Evolutionary conservation across 345 rosid species (phyloP).

Genomic region (Syzygium jambos): DNA sequence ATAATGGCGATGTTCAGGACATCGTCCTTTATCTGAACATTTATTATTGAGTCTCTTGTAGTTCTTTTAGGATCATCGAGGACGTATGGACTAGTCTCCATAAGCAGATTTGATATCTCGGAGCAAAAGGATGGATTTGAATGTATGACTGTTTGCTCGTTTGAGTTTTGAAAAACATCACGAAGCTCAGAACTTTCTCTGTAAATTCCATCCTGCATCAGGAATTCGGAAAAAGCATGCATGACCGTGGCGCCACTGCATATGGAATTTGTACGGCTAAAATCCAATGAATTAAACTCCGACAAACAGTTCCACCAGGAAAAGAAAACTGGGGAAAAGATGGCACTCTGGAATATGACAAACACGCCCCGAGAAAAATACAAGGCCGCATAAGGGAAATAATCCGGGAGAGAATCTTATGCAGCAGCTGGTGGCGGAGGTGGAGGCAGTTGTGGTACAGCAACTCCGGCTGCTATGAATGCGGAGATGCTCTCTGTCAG

Average conservation of each 20-base stretch:
- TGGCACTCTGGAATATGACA: not conserved
- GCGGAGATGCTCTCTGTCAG: constrained; percentile 22
- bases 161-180: not conserved
- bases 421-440: not conserved
- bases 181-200: not conserved
- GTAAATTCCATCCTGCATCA: not conserved
- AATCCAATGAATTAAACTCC: not conserved
- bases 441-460: constrained; percentile 4
- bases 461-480: constrained; percentile 18
- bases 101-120: no score
- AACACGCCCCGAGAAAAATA: not conserved
- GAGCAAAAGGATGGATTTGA: no score
- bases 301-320: not conserved
- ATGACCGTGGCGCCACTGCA: not conserved
- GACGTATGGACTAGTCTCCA: not conserved
- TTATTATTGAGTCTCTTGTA: not conserved
- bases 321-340: not conserved
- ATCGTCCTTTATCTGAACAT: not conserved
- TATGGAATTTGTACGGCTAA: not conserved
- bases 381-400: not conserved
- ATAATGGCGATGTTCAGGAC: not conserved
- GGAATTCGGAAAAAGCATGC: not conserved
- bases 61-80: not conserved
- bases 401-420: not conserved
- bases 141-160: not conserved